Conservation (phyloP, 768 basidiomycete genomes). For the Amanita thiersii region DNA sequence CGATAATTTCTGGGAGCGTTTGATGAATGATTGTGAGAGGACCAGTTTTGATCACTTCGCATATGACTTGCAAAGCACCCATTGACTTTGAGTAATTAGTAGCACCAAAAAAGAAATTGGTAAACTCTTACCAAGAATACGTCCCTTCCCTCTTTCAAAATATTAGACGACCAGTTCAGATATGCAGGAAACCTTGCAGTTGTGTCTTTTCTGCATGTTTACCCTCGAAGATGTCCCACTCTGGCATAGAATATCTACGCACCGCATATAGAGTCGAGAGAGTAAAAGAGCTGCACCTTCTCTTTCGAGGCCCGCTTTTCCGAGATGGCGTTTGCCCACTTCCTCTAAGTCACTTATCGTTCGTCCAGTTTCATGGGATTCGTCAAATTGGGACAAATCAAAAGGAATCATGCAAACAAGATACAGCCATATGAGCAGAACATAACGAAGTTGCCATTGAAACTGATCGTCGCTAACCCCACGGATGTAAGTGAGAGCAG, state of each 20-base stretch:
- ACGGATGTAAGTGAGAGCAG: conserved; percentile 61
- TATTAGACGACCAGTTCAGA: conserved; percentile 34
- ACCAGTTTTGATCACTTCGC: conserved; percentile 61
- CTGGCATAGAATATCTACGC: conserved; percentile 13
- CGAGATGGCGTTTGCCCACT: conserved; percentile 49
- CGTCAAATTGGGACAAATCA: conserved; percentile 80
- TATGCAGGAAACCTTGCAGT: conserved; percentile 41
- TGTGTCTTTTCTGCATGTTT: conserved; percentile 48
- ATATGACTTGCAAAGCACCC: conserved; percentile 61
- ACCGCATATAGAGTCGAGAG: conserved; percentile 77
- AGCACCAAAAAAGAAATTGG: background rate
- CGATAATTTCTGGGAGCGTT: conserved; percentile 34
- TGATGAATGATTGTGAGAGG: conserved; percentile 43
- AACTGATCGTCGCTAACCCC: conserved; percentile 26
- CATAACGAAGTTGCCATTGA: conserved; percentile 80
- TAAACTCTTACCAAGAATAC: conserved; percentile 38
- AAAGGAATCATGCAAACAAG: conserved; percentile 94
- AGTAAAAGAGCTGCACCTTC: conserved; percentile 79
- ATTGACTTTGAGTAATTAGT: conserved; percentile 38
- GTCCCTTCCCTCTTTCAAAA: conserved; percentile 30
- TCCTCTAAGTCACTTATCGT: conserved; percentile 52
- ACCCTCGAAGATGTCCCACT: background rate
- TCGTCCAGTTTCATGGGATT: conserved; percentile 36
- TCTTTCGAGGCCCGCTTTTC: conserved; percentile 73
- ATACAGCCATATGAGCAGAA: conserved; percentile 87